These are phyloP conservation scores for Diaporthe longicolla DNA, from an alignment of 2,329 filamentous ascomycete species.

Conservation along the genomic window DNA sequence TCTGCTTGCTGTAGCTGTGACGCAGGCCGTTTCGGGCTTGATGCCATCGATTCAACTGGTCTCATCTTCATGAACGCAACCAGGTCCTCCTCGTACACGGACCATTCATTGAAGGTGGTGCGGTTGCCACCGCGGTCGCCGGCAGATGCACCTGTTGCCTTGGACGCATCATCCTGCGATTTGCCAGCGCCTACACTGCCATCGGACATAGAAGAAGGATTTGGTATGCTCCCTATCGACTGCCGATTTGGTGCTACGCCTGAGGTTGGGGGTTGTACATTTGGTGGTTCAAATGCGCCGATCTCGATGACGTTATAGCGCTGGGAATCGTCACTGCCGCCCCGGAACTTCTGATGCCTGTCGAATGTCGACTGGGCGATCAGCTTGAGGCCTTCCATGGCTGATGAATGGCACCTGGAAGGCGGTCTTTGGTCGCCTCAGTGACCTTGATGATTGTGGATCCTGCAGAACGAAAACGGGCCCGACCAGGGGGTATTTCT, in stretches of 20 bases:
- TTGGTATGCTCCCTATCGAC: conserved; percentile 21
- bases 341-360: conserved; percentile 41
- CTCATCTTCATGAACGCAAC: conserved; percentile 41
- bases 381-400: conserved; percentile 41
- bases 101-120: conserved; percentile 42
- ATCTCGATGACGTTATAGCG: conserved; percentile 43
- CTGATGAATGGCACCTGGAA: neutral
- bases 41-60: conserved; percentile 27
- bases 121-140: conserved; percentile 9
- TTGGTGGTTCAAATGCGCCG: conserved; percentile 38
- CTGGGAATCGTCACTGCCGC: conserved; percentile 22
- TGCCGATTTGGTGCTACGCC: conserved; percentile 30
- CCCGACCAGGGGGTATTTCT: conserved; percentile 5
- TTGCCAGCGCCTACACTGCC: neutral
- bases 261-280: neutral
- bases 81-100: conserved; percentile 42
- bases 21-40: neutral
- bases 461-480: conserved; percentile 15
- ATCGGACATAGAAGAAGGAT: neutral
- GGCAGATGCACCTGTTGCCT: neutral
- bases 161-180: conserved; percentile 7
- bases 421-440: neutral
- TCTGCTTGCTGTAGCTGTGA: neutral
- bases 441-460: conserved; percentile 6
- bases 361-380: conserved; percentile 43